Base-by-base conservation (phyloP, 2,329 filamentous ascomycete species). In the Cordyceps militaris region DNA sequence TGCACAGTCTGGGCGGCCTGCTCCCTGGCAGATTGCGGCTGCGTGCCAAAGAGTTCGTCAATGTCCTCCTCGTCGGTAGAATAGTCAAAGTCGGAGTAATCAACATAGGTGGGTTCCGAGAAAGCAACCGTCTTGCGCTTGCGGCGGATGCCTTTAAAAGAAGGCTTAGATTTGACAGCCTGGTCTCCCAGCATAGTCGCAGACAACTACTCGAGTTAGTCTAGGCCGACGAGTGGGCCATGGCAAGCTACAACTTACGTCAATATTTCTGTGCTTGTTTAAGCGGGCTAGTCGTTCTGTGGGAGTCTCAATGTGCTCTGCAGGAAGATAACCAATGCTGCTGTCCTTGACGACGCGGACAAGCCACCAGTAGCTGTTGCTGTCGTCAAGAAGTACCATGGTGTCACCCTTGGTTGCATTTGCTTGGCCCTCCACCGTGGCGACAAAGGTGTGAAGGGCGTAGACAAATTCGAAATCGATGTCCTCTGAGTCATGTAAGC, bases 391-490 rank as follows among this genome's bases (percentile, higher is more conserved):
- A 62, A 99, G 79, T 56, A 97, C 93, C 94, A 99, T 99, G 14
- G 93, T 97, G 69, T 99, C 94, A 53, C 94, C 94, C 74, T 99
- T 99, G 34, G 91, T 95, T 59, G 94, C 94, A 77, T 97, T 99
- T 61, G 94, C 94, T 74, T 99, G 94, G 28, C 94, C 94, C 74
- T 99, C 94, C 50, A 99, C 94, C 0, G 94, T 97, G 28, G 94
- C 94, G 63, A 97, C 89, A 68, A 99, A 99, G 2, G 93, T 99
- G 71, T 97, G 94, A 59, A 99, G 79, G 28, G 94, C 94, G 76
- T 99, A 99, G 61, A 99, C 94, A 75, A 97, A 97, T 72, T 97
- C 93, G 78, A 99, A 97, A 80, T 99, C 94, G 74, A 99, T 99
- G 69, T 99, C 94, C 83, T 99, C 94, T 97, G 79, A 73, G 74